These are phyloP conservation scores for Cystobasidium pallidum DNA, from an alignment of 1,284 basidiomycete species.

Conservation along the genomic window DNA sequence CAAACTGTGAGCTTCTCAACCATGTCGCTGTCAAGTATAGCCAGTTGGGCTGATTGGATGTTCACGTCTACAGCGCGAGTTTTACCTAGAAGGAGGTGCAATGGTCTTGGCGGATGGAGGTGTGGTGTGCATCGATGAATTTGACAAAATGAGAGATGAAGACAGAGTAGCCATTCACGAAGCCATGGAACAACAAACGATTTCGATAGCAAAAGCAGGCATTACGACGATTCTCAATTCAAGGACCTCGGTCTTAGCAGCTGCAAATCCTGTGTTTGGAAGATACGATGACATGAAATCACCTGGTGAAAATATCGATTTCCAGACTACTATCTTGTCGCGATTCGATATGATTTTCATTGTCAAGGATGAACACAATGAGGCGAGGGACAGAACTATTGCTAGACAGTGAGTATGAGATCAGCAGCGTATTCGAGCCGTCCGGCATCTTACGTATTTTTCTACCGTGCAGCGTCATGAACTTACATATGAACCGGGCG, in stretches of 20 bases:
- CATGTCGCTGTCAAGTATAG: too few species aligned
- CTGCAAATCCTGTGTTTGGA: constrained; percentile 98
- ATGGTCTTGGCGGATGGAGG: constrained; percentile 99
- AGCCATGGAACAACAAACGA: constrained; percentile 99
- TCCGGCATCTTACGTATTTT: neutral
- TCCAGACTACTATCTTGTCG: constrained; percentile 97
- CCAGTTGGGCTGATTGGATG: too few species aligned
- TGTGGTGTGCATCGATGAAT: constrained; percentile 99
- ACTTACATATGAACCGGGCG: constrained; percentile 93
- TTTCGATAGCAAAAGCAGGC: constrained; percentile 98
- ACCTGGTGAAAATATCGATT: constrained; percentile 98
- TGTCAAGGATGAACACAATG: constrained; percentile 97
- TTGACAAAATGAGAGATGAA: constrained; percentile 99
- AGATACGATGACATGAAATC: constrained; percentile 96
- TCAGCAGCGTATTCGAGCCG: too few species aligned
- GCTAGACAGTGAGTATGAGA: constrained; percentile 38
- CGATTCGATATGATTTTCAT: constrained; percentile 99
- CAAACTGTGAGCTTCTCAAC: constrained; percentile 1
- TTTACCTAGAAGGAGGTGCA: constrained; percentile 97
- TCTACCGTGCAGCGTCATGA: constrained; percentile 92
- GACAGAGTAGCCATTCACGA: constrained; percentile 99
- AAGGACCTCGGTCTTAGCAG: constrained; percentile 91
- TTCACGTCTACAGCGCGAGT: constrained; percentile 73
- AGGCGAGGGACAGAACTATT: constrained; percentile 72
- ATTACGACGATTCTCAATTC: constrained; percentile 98